phyloP scores from a whole-genome alignment of 768 basidiomycete species.

The Trametopsis cervina region DNA sequence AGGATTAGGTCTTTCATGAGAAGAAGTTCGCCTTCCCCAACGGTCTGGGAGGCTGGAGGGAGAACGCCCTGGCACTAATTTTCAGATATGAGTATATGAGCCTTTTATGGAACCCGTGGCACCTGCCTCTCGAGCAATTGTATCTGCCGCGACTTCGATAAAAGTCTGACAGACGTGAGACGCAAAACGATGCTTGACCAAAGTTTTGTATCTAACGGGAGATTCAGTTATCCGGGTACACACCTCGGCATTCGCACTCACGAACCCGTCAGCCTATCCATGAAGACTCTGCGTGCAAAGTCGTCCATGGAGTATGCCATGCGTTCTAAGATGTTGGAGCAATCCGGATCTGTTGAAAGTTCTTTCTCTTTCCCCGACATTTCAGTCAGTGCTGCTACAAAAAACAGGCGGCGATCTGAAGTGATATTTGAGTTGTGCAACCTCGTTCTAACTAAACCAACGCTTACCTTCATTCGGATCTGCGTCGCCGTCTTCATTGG shows the following conservation, averaged over 20 bases:
- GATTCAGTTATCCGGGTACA: slow-evolving; percentile 1
- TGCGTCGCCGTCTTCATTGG: slow-evolving; percentile 37
- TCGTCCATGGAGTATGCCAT: slow-evolving; percentile 94
- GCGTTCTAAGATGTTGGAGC: slow-evolving; percentile 83
- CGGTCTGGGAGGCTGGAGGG: slow-evolving; percentile 37
- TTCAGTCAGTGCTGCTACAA: slow-evolving; percentile 62
- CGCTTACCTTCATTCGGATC: slow-evolving; percentile 73
- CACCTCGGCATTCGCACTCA: slow-evolving; percentile 37
- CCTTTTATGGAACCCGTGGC: not conserved
- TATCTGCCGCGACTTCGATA: slow-evolving; percentile 57
- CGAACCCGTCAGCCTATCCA: slow-evolving; percentile 85
- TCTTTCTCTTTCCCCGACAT: slow-evolving; percentile 85
- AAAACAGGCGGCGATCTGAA: slow-evolving; percentile 17
- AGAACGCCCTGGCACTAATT: slow-evolving; percentile 48
- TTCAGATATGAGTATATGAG: not conserved
- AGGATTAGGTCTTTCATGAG: slow-evolving; percentile 57
- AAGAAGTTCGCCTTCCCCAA: slow-evolving; percentile 57
- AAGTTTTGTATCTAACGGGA: slow-evolving; percentile 45
- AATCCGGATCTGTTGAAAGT: slow-evolving; percentile 90
- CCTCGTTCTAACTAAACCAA: no score
- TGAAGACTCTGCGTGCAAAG: slow-evolving; percentile 85
- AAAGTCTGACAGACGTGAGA: slow-evolving; percentile 95
- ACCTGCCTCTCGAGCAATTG: slow-evolving; percentile 62
- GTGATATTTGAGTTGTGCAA: not conserved
- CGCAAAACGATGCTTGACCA: slow-evolving; percentile 80